Percentiles rank a stretch among this genome's conserved stretches.
Conservation (phyloP, 140 eudicot species). For the Cichorium intybus region DNA sequence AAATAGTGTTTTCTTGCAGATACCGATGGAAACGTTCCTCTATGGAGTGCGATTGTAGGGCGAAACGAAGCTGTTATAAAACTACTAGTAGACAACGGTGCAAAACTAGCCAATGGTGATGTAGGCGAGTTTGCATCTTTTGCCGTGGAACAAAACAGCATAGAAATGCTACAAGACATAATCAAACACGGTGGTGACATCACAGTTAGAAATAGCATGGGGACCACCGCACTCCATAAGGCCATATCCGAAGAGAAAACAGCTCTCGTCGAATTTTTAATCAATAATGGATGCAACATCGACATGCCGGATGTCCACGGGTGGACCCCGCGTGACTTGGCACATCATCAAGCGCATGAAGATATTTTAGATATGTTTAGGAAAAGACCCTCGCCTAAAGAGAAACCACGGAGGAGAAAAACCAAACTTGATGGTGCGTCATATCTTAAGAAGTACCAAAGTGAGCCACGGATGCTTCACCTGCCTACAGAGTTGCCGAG, state of each 20-base stretch:
- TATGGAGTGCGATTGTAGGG: constrained; percentile 79
- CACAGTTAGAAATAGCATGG: constrained; percentile 35
- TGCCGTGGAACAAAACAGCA: constrained; percentile 64
- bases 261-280: constrained; percentile 53
- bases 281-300: constrained; percentile 61
- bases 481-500: constrained; percentile 22
- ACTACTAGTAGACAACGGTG: constrained; percentile 67
- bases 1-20: constrained; percentile 36
- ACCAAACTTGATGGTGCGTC: constrained; percentile 35
- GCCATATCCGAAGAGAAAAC: constrained; percentile 63
- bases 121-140: constrained; percentile 63
- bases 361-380: constrained; percentile 52
- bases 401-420: constrained; percentile 10
- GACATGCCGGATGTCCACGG: constrained; percentile 76
- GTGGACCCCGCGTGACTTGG: constrained; percentile 79
- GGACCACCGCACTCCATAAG: constrained; percentile 76
- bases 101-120: constrained; percentile 53
- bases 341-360: constrained; percentile 63
- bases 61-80: constrained; percentile 47
- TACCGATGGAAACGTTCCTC: constrained; percentile 73
- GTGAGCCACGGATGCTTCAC: constrained; percentile 49
- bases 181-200: constrained; percentile 64
- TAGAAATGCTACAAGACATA: constrained; percentile 58
- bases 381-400: constrained; percentile 31
- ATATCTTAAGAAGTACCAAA: constrained; percentile 57